These are phyloP conservation scores for Ogataea naganishii DNA, from an alignment of 805 yeast genomes.

Conservation along the genomic window DNA sequence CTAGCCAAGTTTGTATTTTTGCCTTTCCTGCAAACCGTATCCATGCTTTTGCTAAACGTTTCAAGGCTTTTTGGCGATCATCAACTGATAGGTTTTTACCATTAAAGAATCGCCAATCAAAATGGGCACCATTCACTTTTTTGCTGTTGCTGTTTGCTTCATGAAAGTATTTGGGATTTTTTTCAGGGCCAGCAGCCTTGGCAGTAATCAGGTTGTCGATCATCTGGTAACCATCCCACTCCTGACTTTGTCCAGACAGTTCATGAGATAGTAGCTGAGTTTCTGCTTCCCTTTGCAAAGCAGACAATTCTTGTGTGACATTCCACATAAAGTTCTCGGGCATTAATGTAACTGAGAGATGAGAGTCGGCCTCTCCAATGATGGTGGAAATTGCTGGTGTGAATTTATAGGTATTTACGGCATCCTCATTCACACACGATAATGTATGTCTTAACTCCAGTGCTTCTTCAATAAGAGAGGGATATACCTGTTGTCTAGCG, in stretches of 20 bases:
- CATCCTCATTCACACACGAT: no score
- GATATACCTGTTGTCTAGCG: no score
- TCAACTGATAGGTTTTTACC: conserved; percentile 13
- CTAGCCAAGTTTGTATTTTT: conserved; percentile 47
- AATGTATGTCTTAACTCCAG: no score
- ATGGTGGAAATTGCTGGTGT: no score
- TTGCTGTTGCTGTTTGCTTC: conserved; percentile 29
- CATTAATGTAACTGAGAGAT: conserved; percentile 9
- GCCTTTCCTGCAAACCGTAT: conserved; percentile 36
- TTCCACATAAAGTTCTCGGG: conserved; percentile 3
- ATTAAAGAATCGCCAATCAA: conserved; percentile 37
- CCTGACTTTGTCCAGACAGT: conserved; percentile 4
- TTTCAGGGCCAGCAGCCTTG: conserved; percentile 2
- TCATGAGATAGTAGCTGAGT: conserved; percentile 2
- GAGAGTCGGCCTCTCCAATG: not conserved
- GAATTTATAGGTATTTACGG: no score
- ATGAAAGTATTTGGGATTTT: conserved; percentile 27
- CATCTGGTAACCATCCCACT: no score
- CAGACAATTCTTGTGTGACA: not conserved
- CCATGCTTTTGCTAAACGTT: conserved; percentile 46
- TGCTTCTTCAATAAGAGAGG: conserved; percentile 1
- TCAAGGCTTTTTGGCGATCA: conserved; percentile 24
- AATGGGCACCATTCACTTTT: conserved; percentile 29
- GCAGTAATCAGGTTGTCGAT: not conserved
- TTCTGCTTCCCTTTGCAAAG: not conserved